phyloP scores from a whole-genome alignment of 495 filamentous ascomycete species.

The Neurospora intermedia region DNA sequence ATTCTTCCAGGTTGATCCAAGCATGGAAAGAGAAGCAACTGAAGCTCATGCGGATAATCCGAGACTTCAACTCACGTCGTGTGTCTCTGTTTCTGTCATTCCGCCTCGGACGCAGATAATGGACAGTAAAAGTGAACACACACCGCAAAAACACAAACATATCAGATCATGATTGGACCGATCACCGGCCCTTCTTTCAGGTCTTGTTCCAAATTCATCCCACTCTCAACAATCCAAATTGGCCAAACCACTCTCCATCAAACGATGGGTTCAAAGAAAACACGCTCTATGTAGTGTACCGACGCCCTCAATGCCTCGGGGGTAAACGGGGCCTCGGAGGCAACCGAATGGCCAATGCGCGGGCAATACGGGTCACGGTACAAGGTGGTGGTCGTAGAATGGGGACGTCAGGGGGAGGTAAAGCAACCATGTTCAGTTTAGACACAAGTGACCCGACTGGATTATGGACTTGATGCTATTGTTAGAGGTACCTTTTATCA shows the following conservation, averaged over 20 bases:
- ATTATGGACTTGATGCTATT: background rate
- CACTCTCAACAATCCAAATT: background rate
- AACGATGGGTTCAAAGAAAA: background rate
- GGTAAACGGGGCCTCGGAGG: background rate
- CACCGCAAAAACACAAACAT: background rate
- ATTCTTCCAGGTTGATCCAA: background rate
- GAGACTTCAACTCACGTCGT: background rate
- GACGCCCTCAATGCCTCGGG: background rate
- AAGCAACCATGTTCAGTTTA: background rate
- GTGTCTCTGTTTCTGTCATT: background rate
- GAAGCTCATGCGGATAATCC: background rate
- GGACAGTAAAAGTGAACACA: background rate
- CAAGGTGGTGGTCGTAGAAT: background rate
- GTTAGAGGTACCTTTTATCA: background rate
- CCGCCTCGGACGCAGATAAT: background rate
- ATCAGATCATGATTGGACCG: background rate
- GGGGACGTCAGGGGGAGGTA: background rate
- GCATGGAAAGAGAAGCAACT: background rate
- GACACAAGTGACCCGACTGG: background rate
- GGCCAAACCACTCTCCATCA: background rate
- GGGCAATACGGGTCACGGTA: background rate
- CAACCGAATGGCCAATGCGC: background rate
- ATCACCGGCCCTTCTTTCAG: background rate
- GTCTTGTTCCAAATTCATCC: background rate
- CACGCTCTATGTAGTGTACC: background rate